A percentile compares a stretch with the other conserved stretches of the same genome.
phyloP scores from a whole-genome alignment of 176 grass and related monocot genomes.

The Panicum miliaceum region DNA sequence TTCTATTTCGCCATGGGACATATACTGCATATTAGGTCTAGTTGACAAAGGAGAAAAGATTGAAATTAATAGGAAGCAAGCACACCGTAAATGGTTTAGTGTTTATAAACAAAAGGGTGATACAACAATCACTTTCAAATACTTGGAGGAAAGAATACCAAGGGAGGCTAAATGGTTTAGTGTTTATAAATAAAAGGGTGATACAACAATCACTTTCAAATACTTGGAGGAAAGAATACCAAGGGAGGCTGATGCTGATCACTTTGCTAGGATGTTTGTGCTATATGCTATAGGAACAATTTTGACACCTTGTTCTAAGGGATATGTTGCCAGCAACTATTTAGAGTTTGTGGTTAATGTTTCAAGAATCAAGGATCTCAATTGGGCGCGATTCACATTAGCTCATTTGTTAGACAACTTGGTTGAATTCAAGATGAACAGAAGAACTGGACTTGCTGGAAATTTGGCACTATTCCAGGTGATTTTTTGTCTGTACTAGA shows the following conservation, averaged over 20 bases:
- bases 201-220: background rate
- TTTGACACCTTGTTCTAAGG: constrained; percentile 1
- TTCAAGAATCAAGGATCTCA: background rate
- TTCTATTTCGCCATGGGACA: background rate
- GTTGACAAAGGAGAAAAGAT: background rate
- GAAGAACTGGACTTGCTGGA: background rate
- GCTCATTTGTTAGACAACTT: background rate
- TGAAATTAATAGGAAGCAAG: background rate
- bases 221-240: background rate
- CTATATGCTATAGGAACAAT: background rate
- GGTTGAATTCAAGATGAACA: background rate
- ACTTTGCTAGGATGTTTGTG: background rate
- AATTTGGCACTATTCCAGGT: constrained; percentile 16
- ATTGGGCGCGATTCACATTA: background rate
- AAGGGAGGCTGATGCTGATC: background rate
- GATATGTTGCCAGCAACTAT: background rate
- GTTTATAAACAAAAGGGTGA: background rate
- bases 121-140: background rate
- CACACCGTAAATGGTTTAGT: background rate
- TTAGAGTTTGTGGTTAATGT: background rate
- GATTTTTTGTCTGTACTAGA: background rate
- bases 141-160: background rate
- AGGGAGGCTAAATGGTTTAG: background rate
- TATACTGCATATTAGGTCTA: background rate
- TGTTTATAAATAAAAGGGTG: background rate